These are phyloP conservation scores for Penicillium digitatum DNA, from an alignment of 2,329 filamentous ascomycete genomes.

Conservation along the genomic window DNA sequence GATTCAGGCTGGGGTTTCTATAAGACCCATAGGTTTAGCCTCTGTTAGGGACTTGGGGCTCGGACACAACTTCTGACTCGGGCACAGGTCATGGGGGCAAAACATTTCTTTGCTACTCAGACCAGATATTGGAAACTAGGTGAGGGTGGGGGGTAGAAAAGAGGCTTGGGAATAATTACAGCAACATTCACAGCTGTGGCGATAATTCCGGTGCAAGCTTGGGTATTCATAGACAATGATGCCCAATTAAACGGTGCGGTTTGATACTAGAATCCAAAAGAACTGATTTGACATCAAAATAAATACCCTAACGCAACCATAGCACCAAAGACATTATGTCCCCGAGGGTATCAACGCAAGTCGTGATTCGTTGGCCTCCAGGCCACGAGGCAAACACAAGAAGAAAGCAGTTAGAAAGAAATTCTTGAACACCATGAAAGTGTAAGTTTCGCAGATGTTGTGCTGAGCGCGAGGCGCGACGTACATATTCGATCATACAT, in stretches of 20 bases:
- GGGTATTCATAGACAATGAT: too few relatives aligned
- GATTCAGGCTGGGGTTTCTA: not conserved
- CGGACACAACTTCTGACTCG: not conserved
- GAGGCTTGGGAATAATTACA: not conserved
- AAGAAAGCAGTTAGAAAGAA: conserved; percentile 7
- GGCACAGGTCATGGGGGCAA: not conserved
- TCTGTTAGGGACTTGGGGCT: not conserved
- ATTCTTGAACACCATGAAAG: not conserved
- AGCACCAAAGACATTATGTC: conserved; percentile 13
- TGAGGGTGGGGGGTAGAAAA: not conserved
- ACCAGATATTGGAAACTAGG: not conserved
- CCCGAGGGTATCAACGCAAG: conserved; percentile 26
- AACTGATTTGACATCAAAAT: conserved; percentile 7
- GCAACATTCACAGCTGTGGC: not conserved
- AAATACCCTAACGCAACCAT: conserved; percentile 4
- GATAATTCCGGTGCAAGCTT: not conserved
- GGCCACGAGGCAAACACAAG: conserved; percentile 14
- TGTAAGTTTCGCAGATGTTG: not conserved
- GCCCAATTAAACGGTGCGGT: not conserved
- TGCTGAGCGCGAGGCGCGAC: not conserved
- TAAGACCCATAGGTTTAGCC: not conserved
- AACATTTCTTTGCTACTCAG: not conserved
- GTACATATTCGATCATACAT: not conserved
- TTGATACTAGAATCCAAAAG: not conserved
- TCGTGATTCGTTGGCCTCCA: conserved; percentile 21